These are phyloP conservation scores for Cupressus sempervirens DNA, from an alignment of 75 land plant genomes.

Conservation along the genomic window DNA sequence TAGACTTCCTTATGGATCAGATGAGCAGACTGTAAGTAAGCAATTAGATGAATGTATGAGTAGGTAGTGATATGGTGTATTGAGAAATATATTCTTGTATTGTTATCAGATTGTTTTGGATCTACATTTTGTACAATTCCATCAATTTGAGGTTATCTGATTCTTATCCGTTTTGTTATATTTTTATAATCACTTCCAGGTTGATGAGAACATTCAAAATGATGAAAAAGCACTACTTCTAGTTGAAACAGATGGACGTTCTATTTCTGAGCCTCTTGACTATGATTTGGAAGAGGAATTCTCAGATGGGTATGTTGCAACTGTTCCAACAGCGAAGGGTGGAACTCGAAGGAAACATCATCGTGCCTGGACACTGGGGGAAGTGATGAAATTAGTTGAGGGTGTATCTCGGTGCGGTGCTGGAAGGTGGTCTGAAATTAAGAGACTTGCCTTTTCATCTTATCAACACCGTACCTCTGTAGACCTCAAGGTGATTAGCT, in stretches of 20 bases:
- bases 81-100: neutral
- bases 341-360: slow-evolving; percentile 87
- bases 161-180: neutral
- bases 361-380: slow-evolving; percentile 86
- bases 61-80: neutral
- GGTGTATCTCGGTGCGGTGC: slow-evolving; percentile 89
- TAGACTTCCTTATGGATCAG: neutral
- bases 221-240: slow-evolving; percentile 2
- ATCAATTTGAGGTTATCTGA: neutral
- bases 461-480: slow-evolving; percentile 76
- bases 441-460: slow-evolving; percentile 70
- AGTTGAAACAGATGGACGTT: neutral
- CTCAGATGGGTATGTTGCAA: slow-evolving; percentile 42
- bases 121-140: neutral
- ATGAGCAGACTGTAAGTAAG: slow-evolving; percentile 5
- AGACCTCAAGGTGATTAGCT: slow-evolving; percentile 76
- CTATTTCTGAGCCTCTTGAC: slow-evolving; percentile 11
- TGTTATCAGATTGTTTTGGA: neutral
- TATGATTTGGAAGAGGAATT: slow-evolving; percentile 14
- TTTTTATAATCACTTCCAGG: neutral
- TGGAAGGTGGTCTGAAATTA: slow-evolving; percentile 98
- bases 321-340: slow-evolving; percentile 52
- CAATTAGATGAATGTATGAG: neutral
- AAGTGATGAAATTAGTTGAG: slow-evolving; percentile 89
- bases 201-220: slow-evolving; percentile 11